phyloP scores from a whole-genome alignment of 2,329 filamentous ascomycete species.

The Exutisphaerella laricina region DNA sequence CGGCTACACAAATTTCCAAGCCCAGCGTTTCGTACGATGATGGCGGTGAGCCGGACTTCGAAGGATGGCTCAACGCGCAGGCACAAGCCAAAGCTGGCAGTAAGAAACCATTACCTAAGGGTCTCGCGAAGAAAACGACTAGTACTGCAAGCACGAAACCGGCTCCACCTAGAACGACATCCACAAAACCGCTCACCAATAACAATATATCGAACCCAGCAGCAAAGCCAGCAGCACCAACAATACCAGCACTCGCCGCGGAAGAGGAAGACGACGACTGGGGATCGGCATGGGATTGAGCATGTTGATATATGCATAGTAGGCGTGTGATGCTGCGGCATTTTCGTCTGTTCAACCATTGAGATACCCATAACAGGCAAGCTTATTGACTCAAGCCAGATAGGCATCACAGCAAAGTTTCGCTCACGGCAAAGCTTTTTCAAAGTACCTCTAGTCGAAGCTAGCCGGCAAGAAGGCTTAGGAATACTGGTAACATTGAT shows the following conservation, averaged over 20 bases:
- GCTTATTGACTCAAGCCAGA: neutral
- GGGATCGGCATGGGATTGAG: conserved; percentile 35
- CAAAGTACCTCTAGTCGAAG: no score
- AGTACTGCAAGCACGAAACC: conserved; percentile 31
- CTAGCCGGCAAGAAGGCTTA: no score
- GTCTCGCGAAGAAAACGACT: conserved; percentile 58
- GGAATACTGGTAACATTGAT: no score
- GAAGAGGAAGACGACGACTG: conserved; percentile 39
- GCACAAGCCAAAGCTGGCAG: conserved; percentile 61
- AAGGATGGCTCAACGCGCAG: conserved; percentile 87
- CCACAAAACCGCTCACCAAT: conserved; percentile 26
- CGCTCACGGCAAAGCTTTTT: no score
- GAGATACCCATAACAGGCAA: conserved; percentile 2
- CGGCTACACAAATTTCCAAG: conserved; percentile 31
- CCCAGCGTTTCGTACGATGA: conserved; percentile 62
- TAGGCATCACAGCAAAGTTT: no score
- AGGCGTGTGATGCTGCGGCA: neutral
- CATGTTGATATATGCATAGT: neutral
- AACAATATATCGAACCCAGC: conserved; percentile 16
- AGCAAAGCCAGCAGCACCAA: conserved; percentile 5
- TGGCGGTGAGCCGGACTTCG: conserved; percentile 87
- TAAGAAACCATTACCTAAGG: conserved; percentile 74
- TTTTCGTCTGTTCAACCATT: neutral
- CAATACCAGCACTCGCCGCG: conserved; percentile 24
- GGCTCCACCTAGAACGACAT: conserved; percentile 19